Conservation (phyloP, 176 grass and related monocot species). For the Triticum turgidum region DNA sequence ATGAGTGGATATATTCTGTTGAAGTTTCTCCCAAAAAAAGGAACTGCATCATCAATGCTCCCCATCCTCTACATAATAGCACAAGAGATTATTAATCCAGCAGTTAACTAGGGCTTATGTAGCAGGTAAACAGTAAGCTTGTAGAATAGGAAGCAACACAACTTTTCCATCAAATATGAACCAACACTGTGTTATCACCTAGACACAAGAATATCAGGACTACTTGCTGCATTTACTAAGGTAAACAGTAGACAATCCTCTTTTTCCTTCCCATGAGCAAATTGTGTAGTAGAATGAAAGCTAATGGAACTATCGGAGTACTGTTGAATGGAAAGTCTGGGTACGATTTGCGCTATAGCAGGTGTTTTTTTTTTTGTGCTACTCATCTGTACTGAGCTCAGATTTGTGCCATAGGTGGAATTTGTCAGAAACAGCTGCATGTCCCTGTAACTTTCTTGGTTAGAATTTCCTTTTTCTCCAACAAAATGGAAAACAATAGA, state of each 20-base stretch:
- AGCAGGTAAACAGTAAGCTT: neutral
- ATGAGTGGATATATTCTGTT: conserved; percentile 98
- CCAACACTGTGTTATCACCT: neutral
- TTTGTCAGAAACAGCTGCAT: neutral
- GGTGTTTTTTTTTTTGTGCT: neutral
- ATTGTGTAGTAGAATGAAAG: neutral
- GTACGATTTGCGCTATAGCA: neutral
- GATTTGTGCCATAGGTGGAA: neutral
- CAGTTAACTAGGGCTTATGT: neutral
- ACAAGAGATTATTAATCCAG: conserved; percentile 16
- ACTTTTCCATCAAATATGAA: conserved; percentile 3
- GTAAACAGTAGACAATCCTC: neutral
- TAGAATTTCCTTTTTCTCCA: neutral
- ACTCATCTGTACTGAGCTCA: neutral
- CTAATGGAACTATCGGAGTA: neutral
- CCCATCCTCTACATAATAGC: conserved; percentile 76
- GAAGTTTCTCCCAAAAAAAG: conserved; percentile 91
- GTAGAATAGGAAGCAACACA: neutral
- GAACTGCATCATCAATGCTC: conserved; percentile 86
- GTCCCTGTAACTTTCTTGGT: neutral
- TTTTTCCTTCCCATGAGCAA: neutral
- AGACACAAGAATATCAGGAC: neutral
- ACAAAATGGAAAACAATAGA: neutral
- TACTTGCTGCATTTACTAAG: neutral
- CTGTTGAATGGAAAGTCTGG: neutral